A percentile compares a stretch with the other conserved stretches of the same genome.
Evolutionary conservation across 495 filamentous ascomycete genomes (phyloP).

Genomic region (Glarea lozoyensis): DNA sequence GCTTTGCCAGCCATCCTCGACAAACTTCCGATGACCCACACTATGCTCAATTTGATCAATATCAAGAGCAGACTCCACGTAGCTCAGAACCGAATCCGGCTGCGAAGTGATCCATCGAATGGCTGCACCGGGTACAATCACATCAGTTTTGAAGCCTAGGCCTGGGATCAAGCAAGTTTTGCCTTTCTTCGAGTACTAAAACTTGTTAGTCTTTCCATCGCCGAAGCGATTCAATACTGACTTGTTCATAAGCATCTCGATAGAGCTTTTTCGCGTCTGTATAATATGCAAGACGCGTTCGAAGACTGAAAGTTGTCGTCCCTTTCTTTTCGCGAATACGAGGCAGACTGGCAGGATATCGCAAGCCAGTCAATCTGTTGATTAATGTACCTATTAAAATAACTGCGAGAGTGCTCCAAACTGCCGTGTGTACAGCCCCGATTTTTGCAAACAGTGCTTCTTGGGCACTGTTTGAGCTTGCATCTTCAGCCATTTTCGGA

Average conservation of each 20-base stretch:
- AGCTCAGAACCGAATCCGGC: background rate
- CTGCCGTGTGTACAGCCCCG: no score
- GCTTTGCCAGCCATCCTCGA: background rate
- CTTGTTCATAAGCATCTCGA: conserved; percentile 20
- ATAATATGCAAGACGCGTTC: conserved; percentile 17
- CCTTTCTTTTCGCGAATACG: background rate
- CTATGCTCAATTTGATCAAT: background rate
- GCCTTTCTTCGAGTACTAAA: conserved; percentile 23
- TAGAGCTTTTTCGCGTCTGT: conserved; percentile 16
- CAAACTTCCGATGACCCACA: background rate
- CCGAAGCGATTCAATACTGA: background rate
- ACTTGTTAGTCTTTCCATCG: background rate
- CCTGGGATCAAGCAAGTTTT: conserved; percentile 27
- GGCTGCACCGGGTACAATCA: conserved; percentile 16
- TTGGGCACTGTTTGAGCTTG: no score
- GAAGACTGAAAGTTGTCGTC: conserved; percentile 19
- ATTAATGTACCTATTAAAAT: no score
- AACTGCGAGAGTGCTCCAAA: no score
- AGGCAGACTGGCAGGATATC: no score
- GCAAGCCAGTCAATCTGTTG: no score
- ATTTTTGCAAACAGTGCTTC: no score
- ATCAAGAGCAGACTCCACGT: background rate
- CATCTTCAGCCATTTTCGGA: no score
- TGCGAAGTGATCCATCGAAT: background rate
- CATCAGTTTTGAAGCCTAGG: conserved; percentile 22